These are phyloP conservation scores for Clavaria fumosa DNA, from an alignment of 768 basidiomycete species.

Conservation along the genomic window DNA sequence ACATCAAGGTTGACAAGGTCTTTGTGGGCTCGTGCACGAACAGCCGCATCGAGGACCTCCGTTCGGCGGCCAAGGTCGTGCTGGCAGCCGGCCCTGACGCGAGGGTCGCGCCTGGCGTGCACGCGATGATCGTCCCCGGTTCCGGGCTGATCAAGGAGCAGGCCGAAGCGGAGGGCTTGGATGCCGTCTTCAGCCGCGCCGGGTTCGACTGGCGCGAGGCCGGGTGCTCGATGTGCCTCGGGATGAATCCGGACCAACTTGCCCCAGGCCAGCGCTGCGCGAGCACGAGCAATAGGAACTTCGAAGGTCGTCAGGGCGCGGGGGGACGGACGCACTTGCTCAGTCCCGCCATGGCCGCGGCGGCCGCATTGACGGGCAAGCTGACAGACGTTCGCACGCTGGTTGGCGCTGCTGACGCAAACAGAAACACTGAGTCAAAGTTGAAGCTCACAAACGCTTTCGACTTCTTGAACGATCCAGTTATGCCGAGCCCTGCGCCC, in stretches of 20 bases:
- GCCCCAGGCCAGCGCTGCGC: conserved; percentile 74
- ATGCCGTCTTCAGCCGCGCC: conserved; percentile 73
- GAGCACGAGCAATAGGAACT: conserved; percentile 87
- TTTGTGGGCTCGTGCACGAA: conserved; percentile 95
- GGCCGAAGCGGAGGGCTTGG: conserved; percentile 80
- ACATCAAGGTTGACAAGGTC: conserved; percentile 71
- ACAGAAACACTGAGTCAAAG: conserved; percentile 30
- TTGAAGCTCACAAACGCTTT: conserved; percentile 57
- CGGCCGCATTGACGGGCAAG: conserved; percentile 75
- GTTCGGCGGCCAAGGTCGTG: conserved; percentile 69
- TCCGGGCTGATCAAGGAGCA: conserved; percentile 85
- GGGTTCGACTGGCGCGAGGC: conserved; percentile 95
- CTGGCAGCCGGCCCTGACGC: conserved; percentile 58
- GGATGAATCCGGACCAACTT: conserved; percentile 91
- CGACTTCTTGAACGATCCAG: conserved; percentile 66
- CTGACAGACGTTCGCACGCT: conserved; percentile 76
- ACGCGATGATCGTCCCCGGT: conserved; percentile 87
- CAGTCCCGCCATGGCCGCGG: conserved; percentile 87
- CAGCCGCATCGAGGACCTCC: conserved; percentile 84
- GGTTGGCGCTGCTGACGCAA: conserved; percentile 32
- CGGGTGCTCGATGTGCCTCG: conserved; percentile 91
- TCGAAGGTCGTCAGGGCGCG: conserved; percentile 79
- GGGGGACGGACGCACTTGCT: conserved; percentile 83
- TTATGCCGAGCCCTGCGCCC: conserved; percentile 39
- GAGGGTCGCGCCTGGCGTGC: conserved; percentile 56